These are phyloP conservation scores for Aspergillus ostianus DNA, from an alignment of 495 filamentous ascomycete species.

Conservation along the genomic window DNA sequence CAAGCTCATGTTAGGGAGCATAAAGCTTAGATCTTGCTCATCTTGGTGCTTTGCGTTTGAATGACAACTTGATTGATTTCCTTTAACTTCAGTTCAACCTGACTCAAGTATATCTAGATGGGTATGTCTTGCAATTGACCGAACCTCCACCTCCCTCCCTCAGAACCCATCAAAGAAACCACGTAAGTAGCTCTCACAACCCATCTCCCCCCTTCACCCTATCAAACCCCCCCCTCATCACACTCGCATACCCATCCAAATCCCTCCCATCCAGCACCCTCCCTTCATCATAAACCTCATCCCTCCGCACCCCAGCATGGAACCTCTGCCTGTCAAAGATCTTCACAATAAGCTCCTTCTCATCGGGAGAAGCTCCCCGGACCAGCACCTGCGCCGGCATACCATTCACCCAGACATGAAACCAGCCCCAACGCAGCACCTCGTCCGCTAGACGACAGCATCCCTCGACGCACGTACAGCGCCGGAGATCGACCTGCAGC, in stretches of 20 bases:
- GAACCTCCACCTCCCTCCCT: neutral
- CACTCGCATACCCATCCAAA: conserved; percentile 1
- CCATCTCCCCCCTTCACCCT: neutral
- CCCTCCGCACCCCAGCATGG: neutral
- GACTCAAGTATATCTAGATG: neutral
- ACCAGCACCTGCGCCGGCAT: conserved; percentile 10
- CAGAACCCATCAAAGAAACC: neutral
- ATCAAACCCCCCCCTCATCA: conserved; percentile 7
- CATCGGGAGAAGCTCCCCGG: neutral
- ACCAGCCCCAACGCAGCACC: conserved; percentile 14
- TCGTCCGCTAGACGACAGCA: conserved; percentile 14
- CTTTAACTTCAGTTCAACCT: neutral
- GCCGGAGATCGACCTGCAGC: conserved; percentile 7
- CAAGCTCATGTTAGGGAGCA: neutral
- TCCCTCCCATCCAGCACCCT: conserved; percentile 3
- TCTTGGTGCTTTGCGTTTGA: conserved; percentile 2
- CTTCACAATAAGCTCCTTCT: conserved; percentile 6
- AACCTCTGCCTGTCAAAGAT: conserved; percentile 6
- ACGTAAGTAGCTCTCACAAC: conserved; percentile 1
- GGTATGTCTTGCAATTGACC: neutral
- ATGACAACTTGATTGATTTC: neutral
- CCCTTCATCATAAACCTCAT: conserved; percentile 9
- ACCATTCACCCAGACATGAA: conserved; percentile 12
- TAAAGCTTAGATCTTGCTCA: conserved; percentile 7
- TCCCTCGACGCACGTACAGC: conserved; percentile 9